Percentiles rank a stretch among this genome's conserved stretches.
Conservation (phyloP, 495 filamentous ascomycete genomes). For the Neurospora sublineolata region DNA sequence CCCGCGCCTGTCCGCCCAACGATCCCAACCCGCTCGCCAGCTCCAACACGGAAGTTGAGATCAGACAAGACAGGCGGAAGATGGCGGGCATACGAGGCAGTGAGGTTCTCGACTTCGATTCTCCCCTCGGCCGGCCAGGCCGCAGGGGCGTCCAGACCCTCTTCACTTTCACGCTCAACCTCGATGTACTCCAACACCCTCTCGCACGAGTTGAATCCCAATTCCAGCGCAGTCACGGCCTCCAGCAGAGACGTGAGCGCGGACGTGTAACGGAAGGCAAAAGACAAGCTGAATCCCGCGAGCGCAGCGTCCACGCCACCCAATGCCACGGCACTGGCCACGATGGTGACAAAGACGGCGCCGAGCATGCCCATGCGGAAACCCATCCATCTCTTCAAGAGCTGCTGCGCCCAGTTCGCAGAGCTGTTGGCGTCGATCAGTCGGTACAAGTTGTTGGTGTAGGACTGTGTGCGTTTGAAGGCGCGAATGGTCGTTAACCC, state of each 20-base stretch:
- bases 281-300: constrained; percentile 42
- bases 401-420: constrained; percentile 42
- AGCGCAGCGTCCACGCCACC: constrained; percentile 48
- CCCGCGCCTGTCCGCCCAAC: constrained; percentile 40
- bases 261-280: constrained; percentile 43
- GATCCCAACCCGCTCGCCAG: constrained; percentile 34
- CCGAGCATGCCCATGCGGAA: constrained; percentile 50
- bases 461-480: constrained; percentile 41
- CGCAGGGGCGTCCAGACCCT: constrained; percentile 23
- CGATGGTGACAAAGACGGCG: constrained; percentile 44
- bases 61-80: constrained; percentile 33
- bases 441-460: constrained; percentile 41
- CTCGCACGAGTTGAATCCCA: constrained; percentile 31
- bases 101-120: constrained; percentile 29
- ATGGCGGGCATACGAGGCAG: constrained; percentile 28
- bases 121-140: constrained; percentile 34
- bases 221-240: constrained; percentile 38
- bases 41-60: constrained; percentile 29
- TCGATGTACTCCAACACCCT: constrained; percentile 28
- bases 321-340: constrained; percentile 46
- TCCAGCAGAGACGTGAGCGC: constrained; percentile 37
- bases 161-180: constrained; percentile 24
- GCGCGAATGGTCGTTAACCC: constrained; percentile 57
- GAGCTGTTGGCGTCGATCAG: constrained; percentile 45
- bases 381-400: constrained; percentile 49